Evolutionary conservation across 441 rosid species (phyloP), one percentile per base, ranked within the genome.

Genomic region (Erysimum cheiri): DNA sequence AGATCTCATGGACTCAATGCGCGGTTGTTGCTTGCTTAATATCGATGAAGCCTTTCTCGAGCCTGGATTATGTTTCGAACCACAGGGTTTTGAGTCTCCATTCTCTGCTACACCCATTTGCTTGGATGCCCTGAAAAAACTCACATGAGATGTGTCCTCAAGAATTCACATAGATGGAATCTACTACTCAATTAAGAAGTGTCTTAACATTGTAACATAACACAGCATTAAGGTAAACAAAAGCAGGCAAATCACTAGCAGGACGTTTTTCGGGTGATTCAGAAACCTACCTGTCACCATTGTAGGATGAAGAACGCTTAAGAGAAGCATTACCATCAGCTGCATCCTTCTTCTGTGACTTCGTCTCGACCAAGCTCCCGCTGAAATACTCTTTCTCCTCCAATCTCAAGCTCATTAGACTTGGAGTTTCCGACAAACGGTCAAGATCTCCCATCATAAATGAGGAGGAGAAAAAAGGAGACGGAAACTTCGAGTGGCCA

Each of bases 231-330:
- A 69, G 8, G 4, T n/a, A 8, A 36, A 43, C 54, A 67, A 17
- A 67, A 50, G 35, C 59, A 64, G 15, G 32, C 28, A 52, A 67
- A 67, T 24, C 15, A 37, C 39, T 24, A 47, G 17, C n/a, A 66
- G 9, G 56, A 66, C 13, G 8, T 11, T 36, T 39, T 66, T 17
- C 11, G 14, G 22, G 39, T 32, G 36, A 44, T 54, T 41, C 6
- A 66, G 69, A 59, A 41, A 73, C 71, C 52, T 66, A 94, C 99
- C 96, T 85, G 92, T 90, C 96, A 39, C 92, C 96, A 81, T 94
- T 91, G 84, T 83, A 94, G 47, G 99, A 94, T 36, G 99, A 91
- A 76, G 99, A 88, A 43, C 97, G 97, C 81, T 94, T 91, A 72
- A 94, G 80, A 70, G 88, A 64, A 60, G 73, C 8, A 67, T 33